Percentiles rank a stretch among this genome's conserved stretches.
Conservation (phyloP, 1,284 basidiomycete species). For the Acaromyces ingoldii region DNA sequence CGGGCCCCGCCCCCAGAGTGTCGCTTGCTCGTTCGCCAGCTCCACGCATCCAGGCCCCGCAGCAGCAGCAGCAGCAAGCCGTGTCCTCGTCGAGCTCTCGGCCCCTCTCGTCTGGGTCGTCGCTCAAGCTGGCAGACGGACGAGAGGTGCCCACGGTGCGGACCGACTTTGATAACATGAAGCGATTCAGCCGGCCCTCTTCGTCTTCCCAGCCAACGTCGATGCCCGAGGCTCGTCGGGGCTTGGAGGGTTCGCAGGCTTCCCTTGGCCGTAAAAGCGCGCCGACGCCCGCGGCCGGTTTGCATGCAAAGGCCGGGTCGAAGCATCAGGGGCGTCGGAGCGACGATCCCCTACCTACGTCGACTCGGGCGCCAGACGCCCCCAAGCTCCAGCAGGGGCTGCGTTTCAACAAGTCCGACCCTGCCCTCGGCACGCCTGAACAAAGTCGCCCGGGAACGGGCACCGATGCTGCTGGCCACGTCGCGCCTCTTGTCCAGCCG, state of each 20-base stretch:
- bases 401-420: no score
- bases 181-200: slow-evolving; percentile 16
- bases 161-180: slow-evolving; percentile 31
- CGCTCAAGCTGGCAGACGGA: slow-evolving; percentile 16
- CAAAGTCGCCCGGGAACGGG: no score
- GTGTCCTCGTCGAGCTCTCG: background rate
- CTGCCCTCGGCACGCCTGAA: no score
- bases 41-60: background rate
- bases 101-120: background rate
- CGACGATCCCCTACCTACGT: no score
- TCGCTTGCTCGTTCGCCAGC: background rate
- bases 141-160: slow-evolving; percentile 22
- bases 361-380: no score
- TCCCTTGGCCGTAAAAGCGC: no score
- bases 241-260: background rate
- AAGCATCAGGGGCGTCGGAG: background rate
- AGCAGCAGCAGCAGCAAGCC: background rate
- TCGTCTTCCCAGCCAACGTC: background rate
- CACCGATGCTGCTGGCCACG: background rate
- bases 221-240: no score
- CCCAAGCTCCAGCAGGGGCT: no score
- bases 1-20: background rate
- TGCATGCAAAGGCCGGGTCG: no score
- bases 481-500: background rate
- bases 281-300: no score